These are phyloP conservation scores for Globisporangium emineosum DNA, from an alignment of 352 stramenopile species.

Conservation along the genomic window DNA sequence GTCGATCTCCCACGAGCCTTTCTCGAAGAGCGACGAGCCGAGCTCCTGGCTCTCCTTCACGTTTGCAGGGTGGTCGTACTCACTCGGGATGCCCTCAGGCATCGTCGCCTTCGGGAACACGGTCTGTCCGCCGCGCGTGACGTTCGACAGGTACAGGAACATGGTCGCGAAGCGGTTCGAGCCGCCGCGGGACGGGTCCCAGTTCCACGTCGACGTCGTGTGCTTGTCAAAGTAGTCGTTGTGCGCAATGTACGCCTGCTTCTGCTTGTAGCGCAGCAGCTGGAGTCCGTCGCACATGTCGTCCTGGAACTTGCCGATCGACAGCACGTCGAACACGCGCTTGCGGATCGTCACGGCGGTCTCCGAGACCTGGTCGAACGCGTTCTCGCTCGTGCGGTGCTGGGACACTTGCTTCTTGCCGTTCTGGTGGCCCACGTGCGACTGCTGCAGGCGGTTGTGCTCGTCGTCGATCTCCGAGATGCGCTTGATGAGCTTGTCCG, in stretches of 20 bases:
- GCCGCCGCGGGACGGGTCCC: constrained; percentile 65
- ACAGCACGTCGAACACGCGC: constrained; percentile 89
- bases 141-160: constrained; percentile 84
- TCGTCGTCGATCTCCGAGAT: constrained; percentile 83
- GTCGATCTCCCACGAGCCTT: constrained; percentile 63
- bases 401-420: constrained; percentile 67
- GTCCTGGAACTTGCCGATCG: constrained; percentile 88
- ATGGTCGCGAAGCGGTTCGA: constrained; percentile 85
- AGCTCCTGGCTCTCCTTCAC: constrained; percentile 37
- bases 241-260: constrained; percentile 93
- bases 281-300: constrained; percentile 94
- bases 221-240: constrained; percentile 90
- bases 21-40: constrained; percentile 58
- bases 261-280: constrained; percentile 94
- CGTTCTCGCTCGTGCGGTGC: constrained; percentile 84
- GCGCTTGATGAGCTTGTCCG: constrained; percentile 73
- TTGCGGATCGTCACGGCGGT: constrained; percentile 71
- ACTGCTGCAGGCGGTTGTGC: constrained; percentile 80
- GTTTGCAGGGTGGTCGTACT: constrained; percentile 52
- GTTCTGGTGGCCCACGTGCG: constrained; percentile 66
- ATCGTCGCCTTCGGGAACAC: constrained; percentile 78
- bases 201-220: constrained; percentile 63
- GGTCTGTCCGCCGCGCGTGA: constrained; percentile 75
- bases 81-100: constrained; percentile 55
- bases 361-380: constrained; percentile 84